A percentile compares a stretch with the other conserved stretches of the same genome.
These are phyloP conservation scores for Colletotrichum simmondsii DNA, from an alignment of 2,329 filamentous ascomycete species.

Conservation along the genomic window DNA sequence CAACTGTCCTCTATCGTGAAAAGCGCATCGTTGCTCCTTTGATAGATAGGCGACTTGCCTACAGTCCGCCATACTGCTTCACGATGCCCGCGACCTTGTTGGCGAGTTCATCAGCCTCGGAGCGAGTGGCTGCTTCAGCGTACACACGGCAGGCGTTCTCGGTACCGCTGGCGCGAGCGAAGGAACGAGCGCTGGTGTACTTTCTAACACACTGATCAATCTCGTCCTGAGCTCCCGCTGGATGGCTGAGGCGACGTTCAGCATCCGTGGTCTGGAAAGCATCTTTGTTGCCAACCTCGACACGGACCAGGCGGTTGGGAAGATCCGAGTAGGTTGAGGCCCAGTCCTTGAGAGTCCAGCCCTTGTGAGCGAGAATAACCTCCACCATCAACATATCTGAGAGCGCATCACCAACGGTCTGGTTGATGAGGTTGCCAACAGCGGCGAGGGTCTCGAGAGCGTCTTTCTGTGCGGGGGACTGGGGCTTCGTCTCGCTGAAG, in stretches of 20 bases:
- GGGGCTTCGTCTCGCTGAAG: slow-evolving; percentile 83
- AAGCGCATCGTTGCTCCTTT: neutral
- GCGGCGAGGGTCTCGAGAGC: slow-evolving; percentile 87
- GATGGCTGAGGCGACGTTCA: slow-evolving; percentile 86
- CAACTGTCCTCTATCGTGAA: neutral
- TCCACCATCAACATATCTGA: slow-evolving; percentile 97
- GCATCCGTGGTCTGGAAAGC: slow-evolving; percentile 93
- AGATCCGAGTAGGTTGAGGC: slow-evolving; percentile 92
- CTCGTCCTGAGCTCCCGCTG: slow-evolving; percentile 81
- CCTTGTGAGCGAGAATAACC: slow-evolving; percentile 94
- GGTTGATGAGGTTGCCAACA: slow-evolving; percentile 93
- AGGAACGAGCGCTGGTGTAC: slow-evolving; percentile 89
- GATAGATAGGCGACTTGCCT: neutral
- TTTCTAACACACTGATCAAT: slow-evolving; percentile 91
- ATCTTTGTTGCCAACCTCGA: slow-evolving; percentile 88
- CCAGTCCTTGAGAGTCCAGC: slow-evolving; percentile 92
- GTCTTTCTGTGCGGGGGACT: slow-evolving; percentile 91
- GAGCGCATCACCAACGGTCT: slow-evolving; percentile 95
- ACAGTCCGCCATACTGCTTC: slow-evolving; percentile 62
- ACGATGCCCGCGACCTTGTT: slow-evolving; percentile 83
- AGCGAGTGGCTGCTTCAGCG: slow-evolving; percentile 89
- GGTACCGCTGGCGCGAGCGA: slow-evolving; percentile 92
- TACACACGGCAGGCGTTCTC: slow-evolving; percentile 98
- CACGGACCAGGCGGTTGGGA: slow-evolving; percentile 93
- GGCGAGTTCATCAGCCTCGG: slow-evolving; percentile 91